Percentiles rank a stretch among this genome's conserved stretches.
These are phyloP conservation scores for Micromonas pusilla DNA, from an alignment of 139 green algal genomes.

Conservation along the genomic window DNA sequence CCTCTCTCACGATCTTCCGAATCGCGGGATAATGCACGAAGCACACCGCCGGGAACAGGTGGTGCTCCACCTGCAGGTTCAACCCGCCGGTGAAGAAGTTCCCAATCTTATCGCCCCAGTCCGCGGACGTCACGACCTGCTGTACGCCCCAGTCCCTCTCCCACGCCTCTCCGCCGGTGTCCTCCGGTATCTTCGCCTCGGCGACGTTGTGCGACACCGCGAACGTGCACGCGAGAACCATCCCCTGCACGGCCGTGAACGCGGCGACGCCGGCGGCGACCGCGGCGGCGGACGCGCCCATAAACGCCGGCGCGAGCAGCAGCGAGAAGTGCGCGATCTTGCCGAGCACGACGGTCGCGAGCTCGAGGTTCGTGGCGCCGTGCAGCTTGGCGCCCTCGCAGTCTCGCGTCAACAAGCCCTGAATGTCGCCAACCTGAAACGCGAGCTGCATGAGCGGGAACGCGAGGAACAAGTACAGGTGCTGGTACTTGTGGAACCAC, in stretches of 20 bases:
- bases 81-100: conserved; percentile 81
- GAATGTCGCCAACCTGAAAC: conserved; percentile 56
- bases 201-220: conserved; percentile 73
- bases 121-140: conserved; percentile 70
- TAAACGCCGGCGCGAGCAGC: conserved; percentile 40
- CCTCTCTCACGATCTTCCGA: conserved; percentile 35
- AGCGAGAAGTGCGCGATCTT: conserved; percentile 69
- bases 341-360: conserved; percentile 50
- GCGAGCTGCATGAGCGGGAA: conserved; percentile 71
- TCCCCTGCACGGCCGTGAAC: conserved; percentile 56
- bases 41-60: conserved; percentile 40
- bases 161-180: conserved; percentile 23
- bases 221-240: conserved; percentile 71
- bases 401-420: conserved; percentile 21
- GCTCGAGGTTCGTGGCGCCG: conserved; percentile 56
- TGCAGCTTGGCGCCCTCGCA: conserved; percentile 56
- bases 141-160: conserved; percentile 61
- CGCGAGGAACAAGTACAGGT: conserved; percentile 74
- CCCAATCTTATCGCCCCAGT: conserved; percentile 69
- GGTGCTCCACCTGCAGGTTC: conserved; percentile 60
- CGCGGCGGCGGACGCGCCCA: conserved; percentile 30
- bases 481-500: conserved; percentile 73
- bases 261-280: conserved; percentile 35
- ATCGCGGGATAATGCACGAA: conserved; percentile 43
- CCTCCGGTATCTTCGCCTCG: conserved; percentile 52